phyloP scores from a whole-genome alignment of 192 early-diverging fungal genomes.

The Mortierella alpina region DNA sequence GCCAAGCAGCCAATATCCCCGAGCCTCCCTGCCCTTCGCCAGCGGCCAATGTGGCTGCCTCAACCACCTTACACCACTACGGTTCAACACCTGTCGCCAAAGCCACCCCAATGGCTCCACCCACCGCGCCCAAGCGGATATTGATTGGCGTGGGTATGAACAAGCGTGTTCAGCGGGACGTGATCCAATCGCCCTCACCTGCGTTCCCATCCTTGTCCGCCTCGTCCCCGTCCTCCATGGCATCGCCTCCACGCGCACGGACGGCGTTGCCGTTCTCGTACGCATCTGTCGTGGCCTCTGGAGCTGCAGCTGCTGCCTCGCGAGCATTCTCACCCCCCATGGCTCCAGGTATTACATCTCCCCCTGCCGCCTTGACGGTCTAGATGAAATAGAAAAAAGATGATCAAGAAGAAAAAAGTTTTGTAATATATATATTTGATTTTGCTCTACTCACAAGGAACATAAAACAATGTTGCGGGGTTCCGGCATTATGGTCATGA shows the following conservation, averaged over 20 bases:
- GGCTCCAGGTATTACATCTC: conserved; percentile 1
- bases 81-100: neutral
- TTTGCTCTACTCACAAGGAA: neutral
- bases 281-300: conserved; percentile 34
- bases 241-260: neutral
- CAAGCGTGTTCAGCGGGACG: neutral
- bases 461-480: neutral
- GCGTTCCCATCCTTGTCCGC: conserved; percentile 13
- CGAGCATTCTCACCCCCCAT: conserved; percentile 23
- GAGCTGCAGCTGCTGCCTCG: conserved; percentile 17
- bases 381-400: neutral
- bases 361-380: conserved; percentile 18
- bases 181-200: neutral
- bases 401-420: neutral
- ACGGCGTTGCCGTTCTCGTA: conserved; percentile 22
- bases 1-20: conserved; percentile 31
- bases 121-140: neutral
- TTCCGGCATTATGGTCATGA: too few species aligned
- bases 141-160: conserved; percentile 4
- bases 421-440: conserved; percentile 8
- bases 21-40: conserved; percentile 24
- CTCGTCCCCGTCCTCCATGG: neutral
- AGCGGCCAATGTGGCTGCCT: neutral
- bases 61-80: neutral
- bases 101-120: neutral